Base-by-base conservation (phyloP, 306 rosid species). In the Alnus rubra region DNA sequence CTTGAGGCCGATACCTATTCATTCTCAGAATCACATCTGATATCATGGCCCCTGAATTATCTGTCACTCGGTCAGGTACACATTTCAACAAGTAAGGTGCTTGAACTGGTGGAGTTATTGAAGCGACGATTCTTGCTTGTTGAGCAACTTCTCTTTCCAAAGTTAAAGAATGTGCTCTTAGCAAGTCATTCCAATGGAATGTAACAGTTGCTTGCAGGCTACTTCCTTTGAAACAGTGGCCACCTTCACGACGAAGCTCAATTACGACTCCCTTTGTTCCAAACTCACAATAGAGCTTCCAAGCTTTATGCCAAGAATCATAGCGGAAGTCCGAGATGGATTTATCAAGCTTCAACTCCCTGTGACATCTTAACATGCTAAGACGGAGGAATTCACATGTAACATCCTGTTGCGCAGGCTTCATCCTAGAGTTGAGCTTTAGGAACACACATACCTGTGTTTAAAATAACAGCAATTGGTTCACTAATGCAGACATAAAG, bases 71-170 rank as follows among this genome's bases (percentile, higher is more conserved):
- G 82, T 94, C 97, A 0, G 97, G 95, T 18, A 94, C 98, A 83
- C 97, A 94, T 86, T 94, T 94, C 78, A 94, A 79, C 83, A 94
- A 86, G 89, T 94, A 92, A 0, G 95, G 90, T 75, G 89, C 95
- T 79, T 91, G 97, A 80, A 92, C 97, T 13, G 97, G 98, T 72
- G 98, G 97, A 3, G 97, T 91, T 74, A 92, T 87, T 68, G 98
- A 92, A 12, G 82, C 71, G 87, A 82, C 74, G 15, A 88, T 80
- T 75, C 84, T 87, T 86, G 86, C 86, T 16, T 81, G 86, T 13
- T 74, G 88, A 86, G 82, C 81, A 33, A 93, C 52, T 87, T 88
- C 86, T 76, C 87, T 89, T 70, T 87, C 91, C 80, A 90, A 31
- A 52, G 91, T 83, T 50, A 91, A 81, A 53, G 97, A 87, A 49